These are phyloP conservation scores for Prosopis cineraria DNA, from an alignment of 306 rosid species.

Conservation along the genomic window DNA sequence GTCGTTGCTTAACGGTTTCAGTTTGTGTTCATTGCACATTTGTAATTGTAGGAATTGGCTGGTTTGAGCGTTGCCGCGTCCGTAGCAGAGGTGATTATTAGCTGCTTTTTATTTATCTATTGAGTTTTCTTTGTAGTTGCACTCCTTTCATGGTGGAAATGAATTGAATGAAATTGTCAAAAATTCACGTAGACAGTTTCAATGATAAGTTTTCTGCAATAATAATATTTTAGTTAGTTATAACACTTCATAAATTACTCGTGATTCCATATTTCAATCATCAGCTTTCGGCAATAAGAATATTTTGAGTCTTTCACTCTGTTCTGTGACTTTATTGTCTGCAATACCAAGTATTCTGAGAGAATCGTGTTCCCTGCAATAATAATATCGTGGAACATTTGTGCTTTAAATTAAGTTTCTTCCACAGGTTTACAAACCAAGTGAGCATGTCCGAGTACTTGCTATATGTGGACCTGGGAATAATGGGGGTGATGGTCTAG, in stretches of 20 bases:
- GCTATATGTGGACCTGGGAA: slow-evolving; percentile 95
- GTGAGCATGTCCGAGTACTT: slow-evolving; percentile 74
- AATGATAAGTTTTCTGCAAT: neutral
- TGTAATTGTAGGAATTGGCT: slow-evolving; percentile 77
- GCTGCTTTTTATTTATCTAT: neutral
- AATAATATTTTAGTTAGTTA: neutral
- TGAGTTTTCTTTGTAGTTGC: neutral
- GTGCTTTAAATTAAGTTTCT: slow-evolving; percentile 27
- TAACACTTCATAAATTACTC: neutral
- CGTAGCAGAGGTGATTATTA: slow-evolving; percentile 73
- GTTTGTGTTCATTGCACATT: neutral
- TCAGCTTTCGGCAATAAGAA: neutral
- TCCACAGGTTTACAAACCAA: slow-evolving; percentile 67
- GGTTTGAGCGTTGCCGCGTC: slow-evolving; percentile 93
- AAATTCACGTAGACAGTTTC: neutral
- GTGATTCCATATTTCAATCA: neutral
- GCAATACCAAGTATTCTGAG: neutral
- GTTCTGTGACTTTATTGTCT: neutral
- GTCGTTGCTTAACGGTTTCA: neutral
- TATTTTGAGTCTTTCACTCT: neutral
- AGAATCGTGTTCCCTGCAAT: neutral
- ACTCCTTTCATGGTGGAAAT: neutral
- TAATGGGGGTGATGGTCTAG: slow-evolving; percentile 96
- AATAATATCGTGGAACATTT: neutral
- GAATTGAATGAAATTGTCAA: neutral